Evolutionary conservation across 2,329 filamentous ascomycete species (phyloP), one percentile per base, ranked within the genome.

Genomic region (Clarireedia hainanense): DNA sequence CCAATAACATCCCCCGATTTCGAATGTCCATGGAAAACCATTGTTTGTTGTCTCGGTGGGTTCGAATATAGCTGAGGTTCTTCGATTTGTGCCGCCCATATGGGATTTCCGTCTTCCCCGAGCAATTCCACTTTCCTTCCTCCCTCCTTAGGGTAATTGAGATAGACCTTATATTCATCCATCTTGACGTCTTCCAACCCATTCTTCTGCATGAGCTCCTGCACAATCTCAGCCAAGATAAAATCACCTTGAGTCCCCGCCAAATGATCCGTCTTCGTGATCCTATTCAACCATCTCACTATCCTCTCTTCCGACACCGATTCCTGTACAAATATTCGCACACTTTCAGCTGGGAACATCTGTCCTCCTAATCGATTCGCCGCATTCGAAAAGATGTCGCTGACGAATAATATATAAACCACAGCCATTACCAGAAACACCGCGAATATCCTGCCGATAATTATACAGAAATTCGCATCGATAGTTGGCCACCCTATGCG

Each of bases 231-330:
- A 6, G 89, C 92, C 54, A 95, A 78, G 47, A 86, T 88, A 65
- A 86, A 91, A 73, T 95, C 92, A 48, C 94, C 94, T 73, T 96
- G 86, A 3, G 91, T 95, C n/a, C 94, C 94, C 2, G 90, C 94
- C 60, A 97, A 79, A 71, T 97, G 94, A 59, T 94, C 88, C 68
- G 89, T 96, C 55, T 80, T 81, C 4, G 90, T 92, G 60, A 92
- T 83, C 67, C 91, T 87, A 65, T 81, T 76, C 58, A 96, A 73
- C 57, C 88, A 88, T 42, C 88, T 84, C 60, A 83, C 80, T 69
- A 94, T 86, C 50, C 79, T 77, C 57, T 78, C 77, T 54, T 81
- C 76, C 66, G 95, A 86, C 61, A 95, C 81, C 64, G 83, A 83
- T 49, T 78, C 76, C 69, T 94, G 84, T 26, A 95, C 80, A 71